phyloP scores from a whole-genome alignment of 768 basidiomycete genomes.

The Rhodosporidiobolus odoratus region DNA sequence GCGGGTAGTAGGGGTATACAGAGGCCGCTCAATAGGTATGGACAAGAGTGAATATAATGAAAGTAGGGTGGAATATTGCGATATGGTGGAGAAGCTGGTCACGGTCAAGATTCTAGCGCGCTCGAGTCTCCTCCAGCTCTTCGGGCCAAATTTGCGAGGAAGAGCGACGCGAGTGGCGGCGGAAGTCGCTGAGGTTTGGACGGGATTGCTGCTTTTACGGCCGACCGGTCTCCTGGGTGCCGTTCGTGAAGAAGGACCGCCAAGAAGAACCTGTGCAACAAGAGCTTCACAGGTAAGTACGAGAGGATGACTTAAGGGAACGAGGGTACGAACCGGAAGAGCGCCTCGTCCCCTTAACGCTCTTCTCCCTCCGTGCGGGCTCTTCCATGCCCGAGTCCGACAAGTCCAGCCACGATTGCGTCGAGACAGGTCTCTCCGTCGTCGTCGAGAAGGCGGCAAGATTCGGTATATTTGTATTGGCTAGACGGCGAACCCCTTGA shows the following conservation, averaged over 20 bases:
- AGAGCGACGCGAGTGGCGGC: not conserved
- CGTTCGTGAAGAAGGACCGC: conserved; percentile 9
- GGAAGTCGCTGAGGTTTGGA: not conserved
- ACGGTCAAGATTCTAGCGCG: not conserved
- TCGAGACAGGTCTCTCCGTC: not conserved
- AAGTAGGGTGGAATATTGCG: too few species aligned
- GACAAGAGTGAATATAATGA: too few species aligned
- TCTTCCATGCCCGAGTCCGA: conserved; percentile 1
- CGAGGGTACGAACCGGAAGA: conserved; percentile 4
- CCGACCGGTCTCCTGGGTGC: too few species aligned
- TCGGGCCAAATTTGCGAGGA: not conserved
- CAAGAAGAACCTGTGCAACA: conserved; percentile 3
- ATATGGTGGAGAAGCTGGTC: too few species aligned
- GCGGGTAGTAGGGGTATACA: too few species aligned
- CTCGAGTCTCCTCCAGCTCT: not conserved
- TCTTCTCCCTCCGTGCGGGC: not conserved
- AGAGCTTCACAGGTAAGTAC: not conserved
- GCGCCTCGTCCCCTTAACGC: not conserved
- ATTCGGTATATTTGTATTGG: not conserved
- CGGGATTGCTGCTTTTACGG: not conserved
- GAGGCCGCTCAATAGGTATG: too few species aligned
- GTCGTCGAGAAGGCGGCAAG: not conserved
- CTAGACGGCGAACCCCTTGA: not conserved
- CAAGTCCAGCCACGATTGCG: conserved; percentile 13
- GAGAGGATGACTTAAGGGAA: not conserved